Conservation (phyloP, 805 yeast genomes). For the Myxozyma nipponensis region DNA sequence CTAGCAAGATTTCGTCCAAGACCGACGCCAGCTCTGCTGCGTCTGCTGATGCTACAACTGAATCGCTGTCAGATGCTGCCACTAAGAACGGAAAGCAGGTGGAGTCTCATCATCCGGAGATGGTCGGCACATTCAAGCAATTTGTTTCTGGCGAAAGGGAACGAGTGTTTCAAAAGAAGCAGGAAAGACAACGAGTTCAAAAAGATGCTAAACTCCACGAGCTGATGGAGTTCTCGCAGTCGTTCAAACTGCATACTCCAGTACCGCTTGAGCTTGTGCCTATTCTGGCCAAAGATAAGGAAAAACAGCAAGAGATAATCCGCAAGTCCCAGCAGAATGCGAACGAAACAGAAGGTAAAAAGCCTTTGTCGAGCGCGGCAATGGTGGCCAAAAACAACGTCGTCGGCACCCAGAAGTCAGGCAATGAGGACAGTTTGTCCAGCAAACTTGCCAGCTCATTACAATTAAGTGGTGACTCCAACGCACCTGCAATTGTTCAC, state of each 20-base stretch:
- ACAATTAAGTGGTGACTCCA: constrained; percentile 10
- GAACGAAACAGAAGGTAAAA: constrained; percentile 16
- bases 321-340: constrained; percentile 31
- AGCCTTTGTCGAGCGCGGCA: constrained; percentile 26
- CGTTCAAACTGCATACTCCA: constrained; percentile 58
- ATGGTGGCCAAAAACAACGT: constrained; percentile 23
- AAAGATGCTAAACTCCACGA: constrained; percentile 38
- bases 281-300: constrained; percentile 61
- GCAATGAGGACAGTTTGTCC: neutral
- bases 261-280: constrained; percentile 65
- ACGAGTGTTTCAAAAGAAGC: constrained; percentile 32
- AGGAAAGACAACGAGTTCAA: constrained; percentile 32
- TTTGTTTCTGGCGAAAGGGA: constrained; percentile 37
- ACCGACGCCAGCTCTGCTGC: neutral
- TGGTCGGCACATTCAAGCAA: constrained; percentile 35
- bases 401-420: constrained; percentile 22
- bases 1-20: constrained; percentile 9
- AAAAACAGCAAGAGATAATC: constrained; percentile 59
- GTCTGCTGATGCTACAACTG: constrained; percentile 4
- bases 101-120: constrained; percentile 18
- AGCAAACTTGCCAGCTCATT: constrained; percentile 10
- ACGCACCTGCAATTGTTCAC: constrained; percentile 3
- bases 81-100: neutral
- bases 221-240: constrained; percentile 73
- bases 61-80: neutral